phyloP scores from a whole-genome alignment of 768 basidiomycete genomes.

The Termitomyces sp. region DNA sequence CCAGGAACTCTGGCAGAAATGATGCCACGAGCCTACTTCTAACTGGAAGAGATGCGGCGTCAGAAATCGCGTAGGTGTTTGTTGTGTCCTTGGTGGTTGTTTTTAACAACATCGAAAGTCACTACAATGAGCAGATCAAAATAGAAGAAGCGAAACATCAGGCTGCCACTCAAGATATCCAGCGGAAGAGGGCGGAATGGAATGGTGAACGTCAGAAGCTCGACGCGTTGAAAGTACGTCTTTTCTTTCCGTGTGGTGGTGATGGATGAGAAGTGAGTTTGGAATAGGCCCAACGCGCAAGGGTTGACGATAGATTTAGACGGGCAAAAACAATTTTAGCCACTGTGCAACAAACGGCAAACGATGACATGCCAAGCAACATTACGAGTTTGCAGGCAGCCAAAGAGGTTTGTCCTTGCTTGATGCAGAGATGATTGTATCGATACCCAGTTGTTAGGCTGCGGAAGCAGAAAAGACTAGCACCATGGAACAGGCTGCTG shows the following conservation, averaged over 20 bases:
- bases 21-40: constrained; percentile 45
- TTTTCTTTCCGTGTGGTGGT: neutral
- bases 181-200: constrained; percentile 23
- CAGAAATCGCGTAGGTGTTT: constrained; percentile 38
- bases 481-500: constrained; percentile 42
- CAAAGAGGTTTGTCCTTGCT: constrained; percentile 36
- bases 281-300: constrained; percentile 21
- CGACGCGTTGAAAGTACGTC: constrained; percentile 26
- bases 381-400: constrained; percentile 51
- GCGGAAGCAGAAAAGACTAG: constrained; percentile 45
- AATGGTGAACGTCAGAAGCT: constrained; percentile 21
- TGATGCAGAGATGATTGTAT: neutral
- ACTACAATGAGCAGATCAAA: constrained; percentile 34
- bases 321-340: constrained; percentile 21
- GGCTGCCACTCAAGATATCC: constrained; percentile 19
- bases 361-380: constrained; percentile 63
- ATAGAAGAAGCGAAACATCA: constrained; percentile 32
- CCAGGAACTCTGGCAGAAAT: constrained; percentile 14
- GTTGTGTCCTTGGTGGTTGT: neutral
- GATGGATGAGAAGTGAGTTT: neutral
- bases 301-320: constrained; percentile 9
- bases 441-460: constrained; percentile 33
- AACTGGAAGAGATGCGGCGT: constrained; percentile 42
- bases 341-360: constrained; percentile 51
- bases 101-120: constrained; percentile 25